Evolutionary conservation across 495 filamentous ascomycete genomes (phyloP).

Genomic region (Hypoxylon subgilvum): DNA sequence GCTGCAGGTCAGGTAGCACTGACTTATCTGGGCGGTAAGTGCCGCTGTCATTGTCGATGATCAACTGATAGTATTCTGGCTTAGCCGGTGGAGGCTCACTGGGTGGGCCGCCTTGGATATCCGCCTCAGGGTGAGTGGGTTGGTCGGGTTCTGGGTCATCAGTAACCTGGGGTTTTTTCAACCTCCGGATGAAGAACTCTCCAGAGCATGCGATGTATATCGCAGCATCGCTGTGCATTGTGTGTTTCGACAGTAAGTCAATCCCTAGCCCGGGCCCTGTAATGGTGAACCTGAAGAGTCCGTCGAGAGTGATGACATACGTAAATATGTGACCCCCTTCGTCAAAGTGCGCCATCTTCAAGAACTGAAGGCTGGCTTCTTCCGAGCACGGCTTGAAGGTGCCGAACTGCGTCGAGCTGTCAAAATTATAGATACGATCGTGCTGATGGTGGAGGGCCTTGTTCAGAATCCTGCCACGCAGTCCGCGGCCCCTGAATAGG

Average conservation of each 20-base stretch:
- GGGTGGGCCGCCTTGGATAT: constrained; percentile 46
- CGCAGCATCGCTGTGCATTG: constrained; percentile 89
- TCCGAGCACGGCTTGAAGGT: constrained; percentile 54
- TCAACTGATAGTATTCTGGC: constrained; percentile 76
- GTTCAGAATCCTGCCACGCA: constrained; percentile 79
- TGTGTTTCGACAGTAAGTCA: constrained; percentile 89
- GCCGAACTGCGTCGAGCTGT: constrained; percentile 73
- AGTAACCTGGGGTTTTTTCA: constrained; percentile 39
- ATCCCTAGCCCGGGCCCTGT: constrained; percentile 95
- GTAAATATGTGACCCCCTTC: constrained; percentile 87
- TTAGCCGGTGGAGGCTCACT: constrained; percentile 55
- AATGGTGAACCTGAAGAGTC: constrained; percentile 85
- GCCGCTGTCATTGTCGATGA: constrained; percentile 94
- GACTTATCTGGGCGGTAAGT: constrained; percentile 87
- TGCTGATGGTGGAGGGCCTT: constrained; percentile 91
- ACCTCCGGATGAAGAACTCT: constrained; percentile 86
- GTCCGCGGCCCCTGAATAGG: constrained; percentile 80
- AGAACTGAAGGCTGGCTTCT: constrained; percentile 75
- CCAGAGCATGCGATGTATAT: constrained; percentile 89
- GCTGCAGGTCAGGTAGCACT: constrained; percentile 69
- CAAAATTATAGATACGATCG: constrained; percentile 83
- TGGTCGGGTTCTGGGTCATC: constrained; percentile 28
- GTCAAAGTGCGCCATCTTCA: constrained; percentile 85
- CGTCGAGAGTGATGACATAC: constrained; percentile 88
- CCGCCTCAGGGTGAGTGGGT: constrained; percentile 33